phyloP scores from a whole-genome alignment of 1,284 basidiomycete genomes.

The Chondrostereum purpureum region DNA sequence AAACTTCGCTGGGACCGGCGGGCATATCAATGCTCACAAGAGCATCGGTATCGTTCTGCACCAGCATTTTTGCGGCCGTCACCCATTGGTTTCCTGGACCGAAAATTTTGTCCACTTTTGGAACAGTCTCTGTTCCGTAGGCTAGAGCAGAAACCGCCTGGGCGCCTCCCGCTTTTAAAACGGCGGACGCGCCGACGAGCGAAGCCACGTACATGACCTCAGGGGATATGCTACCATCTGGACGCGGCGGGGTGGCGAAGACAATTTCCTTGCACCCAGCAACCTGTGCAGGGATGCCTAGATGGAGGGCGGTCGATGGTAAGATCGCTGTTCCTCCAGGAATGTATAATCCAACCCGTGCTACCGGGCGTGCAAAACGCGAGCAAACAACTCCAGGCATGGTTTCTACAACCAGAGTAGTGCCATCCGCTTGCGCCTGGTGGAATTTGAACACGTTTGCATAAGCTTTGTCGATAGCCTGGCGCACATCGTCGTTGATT shows the following conservation, averaged over 20 bases:
- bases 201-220: constrained; percentile 95
- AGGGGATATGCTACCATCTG: constrained; percentile 86
- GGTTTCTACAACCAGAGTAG: constrained; percentile 83
- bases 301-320: constrained; percentile 96
- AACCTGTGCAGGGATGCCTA: constrained; percentile 96
- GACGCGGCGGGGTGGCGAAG: constrained; percentile 89
- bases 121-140: constrained; percentile 91
- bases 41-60: constrained; percentile 98
- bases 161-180: constrained; percentile 92
- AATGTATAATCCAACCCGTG: constrained; percentile 94
- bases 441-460: constrained; percentile 91
- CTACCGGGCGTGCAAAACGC: constrained; percentile 89
- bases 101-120: constrained; percentile 99
- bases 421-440: constrained; percentile 70
- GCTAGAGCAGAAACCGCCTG: constrained; percentile 98
- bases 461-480: constrained; percentile 91
- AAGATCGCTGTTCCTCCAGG: constrained; percentile 96
- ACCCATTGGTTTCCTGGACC: constrained; percentile 99
- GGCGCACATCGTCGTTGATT: constrained; percentile 59
- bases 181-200: constrained; percentile 80
- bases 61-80: constrained; percentile 98
- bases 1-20: constrained; percentile 93
- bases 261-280: constrained; percentile 92
- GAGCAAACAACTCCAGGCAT: constrained; percentile 97
- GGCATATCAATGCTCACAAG: constrained; percentile 99